A percentile compares a stretch with the other conserved stretches of the same genome.
phyloP scores from a whole-genome alignment of 2,329 filamentous ascomycete species.

The Elsinoe australis region DNA sequence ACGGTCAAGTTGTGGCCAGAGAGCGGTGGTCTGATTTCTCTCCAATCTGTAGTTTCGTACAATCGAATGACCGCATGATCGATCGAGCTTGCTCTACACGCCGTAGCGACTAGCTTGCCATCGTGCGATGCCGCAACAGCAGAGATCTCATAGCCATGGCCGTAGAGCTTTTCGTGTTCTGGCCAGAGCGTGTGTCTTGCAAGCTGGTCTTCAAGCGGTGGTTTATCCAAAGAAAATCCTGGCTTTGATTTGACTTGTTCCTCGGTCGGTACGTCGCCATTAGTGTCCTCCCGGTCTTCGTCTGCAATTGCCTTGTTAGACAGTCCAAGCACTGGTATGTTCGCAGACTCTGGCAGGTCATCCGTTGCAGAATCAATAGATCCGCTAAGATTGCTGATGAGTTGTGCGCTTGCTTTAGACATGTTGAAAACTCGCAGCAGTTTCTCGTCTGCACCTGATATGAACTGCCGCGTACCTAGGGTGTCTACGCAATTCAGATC shows the following conservation, averaged over 20 bases:
- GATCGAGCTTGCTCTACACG: constrained; percentile 83
- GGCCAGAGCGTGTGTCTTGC: constrained; percentile 90
- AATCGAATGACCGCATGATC: constrained; percentile 92
- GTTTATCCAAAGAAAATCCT: constrained; percentile 53
- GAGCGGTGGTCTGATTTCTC: constrained; percentile 74
- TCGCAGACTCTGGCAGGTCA: constrained; percentile 71
- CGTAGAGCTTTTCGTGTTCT: constrained; percentile 92
- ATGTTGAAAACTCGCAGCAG: constrained; percentile 92
- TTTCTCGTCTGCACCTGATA: constrained; percentile 95
- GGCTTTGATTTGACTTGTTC: constrained; percentile 41
- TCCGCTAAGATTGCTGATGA: constrained; percentile 44
- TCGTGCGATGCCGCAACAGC: constrained; percentile 72
- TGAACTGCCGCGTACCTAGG: constrained; percentile 66
- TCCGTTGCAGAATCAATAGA: not conserved
- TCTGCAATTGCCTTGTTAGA: constrained; percentile 85
- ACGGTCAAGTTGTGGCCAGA: constrained; percentile 82
- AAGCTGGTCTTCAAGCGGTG: constrained; percentile 83
- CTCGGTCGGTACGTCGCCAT: constrained; percentile 36
- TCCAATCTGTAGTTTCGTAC: constrained; percentile 81
- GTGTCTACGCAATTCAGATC: constrained; percentile 90
- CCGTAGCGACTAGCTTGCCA: constrained; percentile 71
- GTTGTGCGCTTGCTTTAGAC: constrained; percentile 69
- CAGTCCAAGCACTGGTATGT: constrained; percentile 88
- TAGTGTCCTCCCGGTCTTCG: constrained; percentile 30
- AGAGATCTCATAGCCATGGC: constrained; percentile 94